Base-by-base conservation (phyloP, 23 red algal species). In the Gracilariopsis chorda region DNA sequence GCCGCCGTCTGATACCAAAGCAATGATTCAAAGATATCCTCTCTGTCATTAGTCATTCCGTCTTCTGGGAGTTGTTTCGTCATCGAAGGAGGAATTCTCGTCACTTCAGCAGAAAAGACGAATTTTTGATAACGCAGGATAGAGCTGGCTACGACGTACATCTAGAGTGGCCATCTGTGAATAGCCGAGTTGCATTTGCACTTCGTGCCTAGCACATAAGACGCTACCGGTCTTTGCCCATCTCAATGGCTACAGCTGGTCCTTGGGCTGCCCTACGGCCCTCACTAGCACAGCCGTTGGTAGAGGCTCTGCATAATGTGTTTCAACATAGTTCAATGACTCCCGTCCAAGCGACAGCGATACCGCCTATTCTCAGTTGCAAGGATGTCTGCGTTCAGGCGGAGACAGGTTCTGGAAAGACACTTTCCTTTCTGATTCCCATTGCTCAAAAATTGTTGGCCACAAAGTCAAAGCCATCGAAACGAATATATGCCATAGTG, bases 351-450 rank as follows among this genome's bases (percentile, higher is more conserved):
- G 91, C 94, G 27, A 78, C 93, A 14, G 93, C 97, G 1, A 96
- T 99, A 41, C 90, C 97, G n/a, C 90, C 91, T 23, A 46, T 92
- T 10, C 58, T 99, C 24, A 62, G 75, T 20, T 73, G 80, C 33
- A 89, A 89, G 55, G 92, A 99, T 77, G 94, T 99, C 30, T 82
- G 72, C 39, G 92, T 95, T 73, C 77, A 94, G 13, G 93, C 97
- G 12, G 90, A 99, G 80, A 99, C 97, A 3, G 97, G 97, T 33
- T 94, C 90, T 61, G 97, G 97, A 20, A 99, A 99, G 56, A 99
- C 97, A 48, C 80, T 96, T 27, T 90, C 85, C 12, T 99, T 92
- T 81, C 45, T 99, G 8, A 61, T 99, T 62, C 97, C 97, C 40
- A 83, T 94, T 35, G 79, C 85, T 4, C 75, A 94, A 20, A 45